Base-by-base conservation (phyloP, 345 rosid species). In the Lumnitzera littorea region DNA sequence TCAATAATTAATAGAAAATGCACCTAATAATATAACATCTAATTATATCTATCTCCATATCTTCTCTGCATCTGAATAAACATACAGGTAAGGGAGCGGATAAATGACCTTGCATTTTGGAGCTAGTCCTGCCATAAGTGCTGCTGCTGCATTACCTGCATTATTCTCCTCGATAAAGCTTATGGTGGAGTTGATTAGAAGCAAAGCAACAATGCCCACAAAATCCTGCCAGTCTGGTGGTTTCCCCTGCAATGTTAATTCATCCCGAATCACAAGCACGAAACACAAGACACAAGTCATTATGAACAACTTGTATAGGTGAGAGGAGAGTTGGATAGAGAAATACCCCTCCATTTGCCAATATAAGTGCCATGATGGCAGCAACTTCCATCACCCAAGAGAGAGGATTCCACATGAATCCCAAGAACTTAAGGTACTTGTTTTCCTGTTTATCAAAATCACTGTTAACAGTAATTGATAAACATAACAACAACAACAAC, bases 191-290 rank as follows among this genome's bases (percentile, higher is more conserved):
- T 88, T 88, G 53, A 88, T 82, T 55, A 88, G 1, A 14, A 88
- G 81, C 72, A 88, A 73, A 27, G 75, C 86, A 61, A 82, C 66
- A 48, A 88, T 88, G 63, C 96, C 96, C 9, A 82, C 49, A 66
- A 88, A 85, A 66, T 88, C 96, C 67, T 88, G 96, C 96, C 96
- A 88, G 62, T 88, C 96, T 16, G 96, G 96, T 53, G 91, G 91
- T 71, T 79, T 70, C n/a, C 92, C 96, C 96, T 88, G 80, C 69
- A 72, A 48, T 41, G 47, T 12, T 47, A 20, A 20, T 20, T 20
- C 20, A 20, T 20, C 20, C 20, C 20, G 1, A 20, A 20, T 20
- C 20, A 20, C 20, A 20, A 20, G 20, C 20, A 20, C 20, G 20
- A 20, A 20, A 20, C 20, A 20, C 20, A 20, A 20, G 20, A 20